Conservation (phyloP, 306 rosid genomes). For the Sindora glabra region DNA sequence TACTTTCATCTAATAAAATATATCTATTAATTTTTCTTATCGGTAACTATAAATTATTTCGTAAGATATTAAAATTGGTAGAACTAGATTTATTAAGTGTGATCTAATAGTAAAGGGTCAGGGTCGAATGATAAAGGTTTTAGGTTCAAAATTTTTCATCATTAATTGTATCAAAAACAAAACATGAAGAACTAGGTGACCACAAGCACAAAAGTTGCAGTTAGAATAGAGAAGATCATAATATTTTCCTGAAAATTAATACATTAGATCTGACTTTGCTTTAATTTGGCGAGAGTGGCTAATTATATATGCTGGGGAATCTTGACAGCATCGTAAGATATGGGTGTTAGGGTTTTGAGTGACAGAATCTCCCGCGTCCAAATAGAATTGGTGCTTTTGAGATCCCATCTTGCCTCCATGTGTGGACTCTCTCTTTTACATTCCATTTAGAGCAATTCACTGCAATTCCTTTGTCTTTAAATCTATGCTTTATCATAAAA, state of each 20-base stretch:
- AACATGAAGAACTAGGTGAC: no score
- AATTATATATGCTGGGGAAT: slow-evolving; percentile 23
- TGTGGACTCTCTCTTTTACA: background rate
- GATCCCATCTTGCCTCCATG: slow-evolving; percentile 30
- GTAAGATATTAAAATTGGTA: no score
- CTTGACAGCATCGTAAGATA: slow-evolving; percentile 23
- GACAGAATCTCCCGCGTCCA: slow-evolving; percentile 43
- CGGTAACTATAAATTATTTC: no score
- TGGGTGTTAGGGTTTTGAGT: slow-evolving; percentile 55
- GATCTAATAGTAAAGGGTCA: no score
- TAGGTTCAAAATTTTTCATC: no score
- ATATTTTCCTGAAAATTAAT: background rate
- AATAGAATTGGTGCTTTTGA: slow-evolving; percentile 54
- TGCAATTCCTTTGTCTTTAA: slow-evolving; percentile 17
- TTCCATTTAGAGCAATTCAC: slow-evolving; percentile 6
- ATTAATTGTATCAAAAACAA: no score
- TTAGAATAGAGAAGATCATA: no score
- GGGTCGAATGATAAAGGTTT: no score
- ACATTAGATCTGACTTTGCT: background rate
- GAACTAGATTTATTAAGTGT: no score
- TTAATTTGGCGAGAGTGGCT: background rate
- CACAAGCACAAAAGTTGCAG: no score
- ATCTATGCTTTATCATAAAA: background rate
- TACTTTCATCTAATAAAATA: no score
- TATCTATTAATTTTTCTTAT: no score